phyloP scores from a whole-genome alignment of 2,329 filamentous ascomycete species.

The Alternaria panax region DNA sequence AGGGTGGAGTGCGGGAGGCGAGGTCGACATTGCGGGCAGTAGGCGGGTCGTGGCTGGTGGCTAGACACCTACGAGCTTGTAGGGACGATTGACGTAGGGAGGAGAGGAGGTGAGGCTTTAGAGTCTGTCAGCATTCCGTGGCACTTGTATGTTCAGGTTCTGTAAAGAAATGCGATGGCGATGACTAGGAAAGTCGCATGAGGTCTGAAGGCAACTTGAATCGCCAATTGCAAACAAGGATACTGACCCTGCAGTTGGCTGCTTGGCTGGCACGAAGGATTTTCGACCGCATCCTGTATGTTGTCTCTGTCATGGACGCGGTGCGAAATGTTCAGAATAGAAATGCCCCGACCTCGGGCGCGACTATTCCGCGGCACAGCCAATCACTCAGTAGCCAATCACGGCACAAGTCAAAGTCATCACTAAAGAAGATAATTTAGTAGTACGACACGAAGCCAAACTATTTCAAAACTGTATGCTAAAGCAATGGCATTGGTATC shows the following conservation, averaged over 20 bases:
- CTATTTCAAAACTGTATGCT: not conserved
- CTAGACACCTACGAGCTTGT: constrained; percentile 38
- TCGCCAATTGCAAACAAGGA: not conserved
- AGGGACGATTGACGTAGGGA: constrained; percentile 26
- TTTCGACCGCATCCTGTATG: constrained; percentile 45
- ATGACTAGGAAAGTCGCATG: constrained; percentile 2
- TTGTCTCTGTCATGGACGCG: constrained; percentile 27
- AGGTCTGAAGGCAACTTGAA: not conserved
- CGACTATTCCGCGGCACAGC: constrained; percentile 29
- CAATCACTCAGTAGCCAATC: constrained; percentile 32
- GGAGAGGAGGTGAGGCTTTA: constrained; percentile 35
- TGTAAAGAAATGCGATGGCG: constrained; percentile 1
- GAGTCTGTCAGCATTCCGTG: constrained; percentile 9
- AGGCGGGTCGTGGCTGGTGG: constrained; percentile 40
- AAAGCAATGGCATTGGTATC: constrained; percentile 16
- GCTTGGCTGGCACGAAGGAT: constrained; percentile 41
- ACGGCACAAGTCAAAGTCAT: constrained; percentile 15
- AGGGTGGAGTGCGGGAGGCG: constrained; percentile 73
- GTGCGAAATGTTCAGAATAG: constrained; percentile 18
- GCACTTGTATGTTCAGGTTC: not conserved
- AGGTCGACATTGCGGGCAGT: constrained; percentile 47
- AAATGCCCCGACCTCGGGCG: not conserved
- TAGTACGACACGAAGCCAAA: not conserved
- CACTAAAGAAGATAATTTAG: not conserved
- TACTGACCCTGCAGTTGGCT: constrained; percentile 44